Evolutionary conservation across 441 rosid species (phyloP).

Genomic region (Gossypium schwendimanii): DNA sequence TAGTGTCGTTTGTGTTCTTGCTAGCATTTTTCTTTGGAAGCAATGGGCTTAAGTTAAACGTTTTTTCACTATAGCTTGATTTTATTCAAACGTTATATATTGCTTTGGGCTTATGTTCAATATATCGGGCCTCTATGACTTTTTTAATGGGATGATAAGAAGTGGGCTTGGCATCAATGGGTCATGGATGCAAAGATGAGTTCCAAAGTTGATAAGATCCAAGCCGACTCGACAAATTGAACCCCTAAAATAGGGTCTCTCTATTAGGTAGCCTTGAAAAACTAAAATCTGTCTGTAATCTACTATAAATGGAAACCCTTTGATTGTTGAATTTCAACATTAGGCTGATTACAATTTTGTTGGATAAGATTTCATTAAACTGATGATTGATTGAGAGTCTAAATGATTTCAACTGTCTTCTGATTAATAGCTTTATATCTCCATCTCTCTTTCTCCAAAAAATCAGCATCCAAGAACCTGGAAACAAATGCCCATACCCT

Average conservation of each 20-base stretch:
- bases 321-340: neutral
- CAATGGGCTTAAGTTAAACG: too few species aligned
- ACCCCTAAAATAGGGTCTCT: neutral
- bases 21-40: too few species aligned
- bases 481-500: slow-evolving; percentile 78
- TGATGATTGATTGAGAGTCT: neutral
- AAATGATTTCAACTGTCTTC: slow-evolving; percentile 40
- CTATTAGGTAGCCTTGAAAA: neutral
- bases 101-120: too few species aligned
- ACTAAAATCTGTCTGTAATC: neutral
- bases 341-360: neutral
- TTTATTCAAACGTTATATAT: too few species aligned
- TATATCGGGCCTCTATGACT: too few species aligned
- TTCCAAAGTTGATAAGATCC: too few species aligned
- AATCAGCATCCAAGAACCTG: slow-evolving; percentile 82
- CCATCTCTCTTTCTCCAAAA: slow-evolving; percentile 90
- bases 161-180: neutral
- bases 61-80: too few species aligned
- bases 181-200: too few species aligned
- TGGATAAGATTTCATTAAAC: neutral
- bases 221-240: neutral
- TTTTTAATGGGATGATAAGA: neutral
- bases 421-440: slow-evolving; percentile 71
- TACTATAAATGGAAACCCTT: neutral
- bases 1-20: too few species aligned